Percentiles rank a stretch among this genome's conserved stretches.
Conservation (phyloP, 805 yeast species). For the Cyberlindnera meyerae region DNA sequence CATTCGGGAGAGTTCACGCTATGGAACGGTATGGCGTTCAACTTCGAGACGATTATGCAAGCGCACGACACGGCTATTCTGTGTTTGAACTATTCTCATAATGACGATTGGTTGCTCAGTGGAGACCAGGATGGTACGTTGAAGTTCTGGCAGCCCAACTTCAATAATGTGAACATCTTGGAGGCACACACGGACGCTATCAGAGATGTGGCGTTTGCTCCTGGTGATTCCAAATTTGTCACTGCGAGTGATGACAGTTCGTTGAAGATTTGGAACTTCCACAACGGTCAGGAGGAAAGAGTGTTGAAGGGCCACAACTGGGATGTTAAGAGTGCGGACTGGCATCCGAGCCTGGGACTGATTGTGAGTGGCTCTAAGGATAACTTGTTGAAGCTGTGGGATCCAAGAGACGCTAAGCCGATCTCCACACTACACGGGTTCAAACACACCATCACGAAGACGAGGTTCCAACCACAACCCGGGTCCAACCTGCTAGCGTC, state of each 20-base stretch:
- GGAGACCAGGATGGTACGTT: slow-evolving; percentile 91
- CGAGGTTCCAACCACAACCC: slow-evolving; percentile 72
- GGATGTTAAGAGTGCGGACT: slow-evolving; percentile 96
- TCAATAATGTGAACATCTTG: slow-evolving; percentile 86
- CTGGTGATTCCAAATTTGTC: slow-evolving; percentile 87
- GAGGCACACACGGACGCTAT: slow-evolving; percentile 77
- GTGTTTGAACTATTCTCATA: slow-evolving; percentile 74
- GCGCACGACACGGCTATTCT: slow-evolving; percentile 93
- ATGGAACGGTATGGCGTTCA: slow-evolving; percentile 95
- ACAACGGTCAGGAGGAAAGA: slow-evolving; percentile 79
- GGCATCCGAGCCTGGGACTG: slow-evolving; percentile 89
- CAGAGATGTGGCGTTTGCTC: slow-evolving; percentile 83
- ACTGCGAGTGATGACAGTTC: slow-evolving; percentile 91
- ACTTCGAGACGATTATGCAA: slow-evolving; percentile 96
- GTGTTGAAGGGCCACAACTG: slow-evolving; percentile 90
- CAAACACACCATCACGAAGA: slow-evolving; percentile 87
- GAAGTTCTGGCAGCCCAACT: slow-evolving; percentile 97
- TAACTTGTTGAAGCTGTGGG: slow-evolving; percentile 91
- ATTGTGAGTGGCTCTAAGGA: slow-evolving; percentile 94
- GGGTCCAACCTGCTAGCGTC: slow-evolving; percentile 77
- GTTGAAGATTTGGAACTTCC: slow-evolving; percentile 91
- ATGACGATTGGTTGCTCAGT: slow-evolving; percentile 90
- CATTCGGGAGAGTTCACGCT: slow-evolving; percentile 94
- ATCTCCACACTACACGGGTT: slow-evolving; percentile 83
- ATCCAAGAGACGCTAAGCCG: slow-evolving; percentile 76